These are phyloP conservation scores for Fusarium phyllophilum DNA, from an alignment of 2,329 filamentous ascomycete genomes.

Conservation along the genomic window DNA sequence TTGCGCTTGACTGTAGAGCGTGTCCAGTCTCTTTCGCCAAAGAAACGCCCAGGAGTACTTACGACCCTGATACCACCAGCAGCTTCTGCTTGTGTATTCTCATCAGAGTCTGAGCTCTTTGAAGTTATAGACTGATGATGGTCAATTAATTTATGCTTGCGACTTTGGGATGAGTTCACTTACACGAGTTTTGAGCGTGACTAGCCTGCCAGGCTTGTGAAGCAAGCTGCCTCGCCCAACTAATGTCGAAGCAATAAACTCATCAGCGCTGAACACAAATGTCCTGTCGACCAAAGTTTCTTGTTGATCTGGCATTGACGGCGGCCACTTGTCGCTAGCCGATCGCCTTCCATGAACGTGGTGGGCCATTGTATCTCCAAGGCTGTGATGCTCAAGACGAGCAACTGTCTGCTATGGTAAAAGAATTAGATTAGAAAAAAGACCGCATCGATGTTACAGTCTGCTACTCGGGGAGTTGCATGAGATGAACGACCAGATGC, in stretches of 20 bases:
- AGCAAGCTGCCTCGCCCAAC: background rate
- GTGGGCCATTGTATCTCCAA: background rate
- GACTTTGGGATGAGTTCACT: background rate
- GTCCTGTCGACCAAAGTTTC: background rate
- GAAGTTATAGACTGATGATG: background rate
- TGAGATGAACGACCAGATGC: background rate
- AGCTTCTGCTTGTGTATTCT: background rate
- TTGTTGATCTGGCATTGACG: background rate
- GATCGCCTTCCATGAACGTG: background rate
- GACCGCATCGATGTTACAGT: rapidly evolving
- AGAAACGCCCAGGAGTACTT: background rate
- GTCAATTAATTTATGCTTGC: background rate
- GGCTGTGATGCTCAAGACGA: background rate
- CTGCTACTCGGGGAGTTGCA: background rate
- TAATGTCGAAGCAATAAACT: background rate
- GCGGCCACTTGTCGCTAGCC: background rate
- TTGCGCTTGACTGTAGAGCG: background rate
- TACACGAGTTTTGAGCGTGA: background rate
- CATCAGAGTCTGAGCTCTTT: conserved; percentile 3
- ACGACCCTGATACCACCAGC: background rate
- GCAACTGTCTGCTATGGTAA: background rate
- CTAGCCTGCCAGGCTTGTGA: background rate
- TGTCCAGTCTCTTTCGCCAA: background rate
- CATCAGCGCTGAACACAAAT: background rate
- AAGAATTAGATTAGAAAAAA: background rate